Percentiles rank a stretch among this genome's conserved stretches.
phyloP scores from a whole-genome alignment of 495 filamentous ascomycete genomes.

The Penicillium alfredii region DNA sequence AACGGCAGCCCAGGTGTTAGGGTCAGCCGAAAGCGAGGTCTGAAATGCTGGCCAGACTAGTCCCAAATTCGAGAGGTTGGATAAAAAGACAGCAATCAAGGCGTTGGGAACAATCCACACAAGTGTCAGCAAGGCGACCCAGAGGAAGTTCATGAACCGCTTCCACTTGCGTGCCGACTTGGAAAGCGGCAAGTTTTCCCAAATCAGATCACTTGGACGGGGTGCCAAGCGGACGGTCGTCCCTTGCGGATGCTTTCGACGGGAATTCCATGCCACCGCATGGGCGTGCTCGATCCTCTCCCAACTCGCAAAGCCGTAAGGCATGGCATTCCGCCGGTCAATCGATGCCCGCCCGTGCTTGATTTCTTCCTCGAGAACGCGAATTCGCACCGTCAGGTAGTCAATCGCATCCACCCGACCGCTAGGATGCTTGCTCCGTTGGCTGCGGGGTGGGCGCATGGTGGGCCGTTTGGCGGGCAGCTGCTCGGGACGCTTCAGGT shows the following conservation, averaged over 20 bases:
- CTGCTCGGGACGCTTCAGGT: conserved; percentile 78
- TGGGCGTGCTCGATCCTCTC: conserved; percentile 83
- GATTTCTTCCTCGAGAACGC: conserved; percentile 74
- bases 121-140: conserved; percentile 74
- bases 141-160: conserved; percentile 70
- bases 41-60: conserved; percentile 75
- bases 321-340: conserved; percentile 79
- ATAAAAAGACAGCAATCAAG: conserved; percentile 87
- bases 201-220: conserved; percentile 86
- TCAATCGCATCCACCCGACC: conserved; percentile 86
- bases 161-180: conserved; percentile 62
- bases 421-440: conserved; percentile 39
- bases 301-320: conserved; percentile 93
- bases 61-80: conserved; percentile 75
- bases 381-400: conserved; percentile 81
- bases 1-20: conserved; percentile 71
- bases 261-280: conserved; percentile 72
- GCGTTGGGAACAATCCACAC: conserved; percentile 95
- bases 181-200: conserved; percentile 79
- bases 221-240: conserved; percentile 76
- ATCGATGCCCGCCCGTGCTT: conserved; percentile 73
- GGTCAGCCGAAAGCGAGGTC: conserved; percentile 52
- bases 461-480: conserved; percentile 73
- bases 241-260: conserved; percentile 74
- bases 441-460: conserved; percentile 69